Evolutionary conservation across 805 yeast species (phyloP).

Genomic region (Brettanomyces bruxellensis): DNA sequence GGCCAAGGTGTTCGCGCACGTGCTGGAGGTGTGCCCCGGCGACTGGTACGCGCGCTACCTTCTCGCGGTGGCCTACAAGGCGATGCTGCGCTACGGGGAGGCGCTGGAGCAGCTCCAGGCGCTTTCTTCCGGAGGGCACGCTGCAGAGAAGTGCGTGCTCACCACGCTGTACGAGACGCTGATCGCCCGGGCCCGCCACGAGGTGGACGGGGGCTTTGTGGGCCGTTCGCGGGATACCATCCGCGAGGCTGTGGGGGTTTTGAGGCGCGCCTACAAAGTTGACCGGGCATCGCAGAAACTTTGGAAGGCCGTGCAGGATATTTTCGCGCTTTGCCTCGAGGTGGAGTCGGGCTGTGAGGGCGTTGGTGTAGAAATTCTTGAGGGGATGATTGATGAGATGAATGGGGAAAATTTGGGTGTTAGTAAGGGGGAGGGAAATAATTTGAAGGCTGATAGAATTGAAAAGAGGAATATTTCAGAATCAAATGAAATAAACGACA

Average conservation of each 20-base stretch:
- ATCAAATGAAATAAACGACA: neutral
- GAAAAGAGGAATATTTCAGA: no score
- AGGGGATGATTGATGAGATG: slow-evolving; percentile 20
- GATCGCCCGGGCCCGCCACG: slow-evolving; percentile 42
- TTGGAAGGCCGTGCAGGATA: slow-evolving; percentile 61
- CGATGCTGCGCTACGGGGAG: slow-evolving; percentile 55
- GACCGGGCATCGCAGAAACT: slow-evolving; percentile 36
- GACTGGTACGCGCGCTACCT: slow-evolving; percentile 60
- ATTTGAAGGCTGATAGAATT: no score
- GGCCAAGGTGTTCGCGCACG: slow-evolving; percentile 66
- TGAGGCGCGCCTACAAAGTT: slow-evolving; percentile 9
- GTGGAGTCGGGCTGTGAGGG: slow-evolving; percentile 44
- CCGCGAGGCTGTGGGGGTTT: slow-evolving; percentile 26
- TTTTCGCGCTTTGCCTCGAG: slow-evolving; percentile 41
- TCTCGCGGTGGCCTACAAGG: slow-evolving; percentile 55
- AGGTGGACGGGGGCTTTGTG: slow-evolving; percentile 51
- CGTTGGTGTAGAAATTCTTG: slow-evolving; percentile 36
- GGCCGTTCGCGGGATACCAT: slow-evolving; percentile 53
- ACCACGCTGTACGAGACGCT: slow-evolving; percentile 50
- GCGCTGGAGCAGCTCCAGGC: slow-evolving; percentile 41
- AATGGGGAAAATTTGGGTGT: no score
- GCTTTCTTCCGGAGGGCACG: slow-evolving; percentile 12
- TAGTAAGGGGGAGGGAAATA: no score
- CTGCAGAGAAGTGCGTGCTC: slow-evolving; percentile 37
- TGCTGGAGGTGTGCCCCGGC: slow-evolving; percentile 41